Evolutionary conservation across 805 yeast species (phyloP).

Genomic region (Zygosaccharomyces siamensis): DNA sequence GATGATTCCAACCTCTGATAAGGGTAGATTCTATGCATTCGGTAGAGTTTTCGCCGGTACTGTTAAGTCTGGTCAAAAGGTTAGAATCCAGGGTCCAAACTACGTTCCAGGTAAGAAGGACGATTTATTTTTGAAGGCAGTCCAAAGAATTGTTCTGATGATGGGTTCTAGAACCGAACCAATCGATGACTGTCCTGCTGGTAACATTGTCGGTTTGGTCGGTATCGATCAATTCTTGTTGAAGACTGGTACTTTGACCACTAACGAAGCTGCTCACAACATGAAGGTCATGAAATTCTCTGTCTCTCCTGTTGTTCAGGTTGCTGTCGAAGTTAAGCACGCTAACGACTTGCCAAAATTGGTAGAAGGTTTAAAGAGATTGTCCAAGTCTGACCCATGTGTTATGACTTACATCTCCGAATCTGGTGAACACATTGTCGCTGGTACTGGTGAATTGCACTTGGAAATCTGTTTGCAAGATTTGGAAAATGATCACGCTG

Average conservation of each 20-base stretch:
- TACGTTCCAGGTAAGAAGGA: constrained; percentile 98
- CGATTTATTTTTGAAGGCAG: constrained; percentile 92
- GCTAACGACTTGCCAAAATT: constrained; percentile 99
- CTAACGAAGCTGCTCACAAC: constrained; percentile 96
- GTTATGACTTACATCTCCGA: constrained; percentile 81
- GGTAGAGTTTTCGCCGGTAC: constrained; percentile 99
- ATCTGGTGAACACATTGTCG: constrained; percentile 99
- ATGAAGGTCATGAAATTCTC: constrained; percentile 99
- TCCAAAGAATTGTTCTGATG: constrained; percentile 99
- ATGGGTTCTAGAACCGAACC: constrained; percentile 99
- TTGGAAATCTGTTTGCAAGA: constrained; percentile 95
- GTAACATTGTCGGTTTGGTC: constrained; percentile 99
- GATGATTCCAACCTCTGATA: constrained; percentile 99
- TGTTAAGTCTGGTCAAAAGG: constrained; percentile 97
- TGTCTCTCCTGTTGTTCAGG: constrained; percentile 99
- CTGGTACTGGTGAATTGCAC: constrained; percentile 99
- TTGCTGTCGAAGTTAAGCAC: constrained; percentile 99
- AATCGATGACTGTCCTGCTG: constrained; percentile 99
- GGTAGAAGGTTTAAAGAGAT: constrained; percentile 99
- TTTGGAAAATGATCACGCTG: constrained; percentile 98
- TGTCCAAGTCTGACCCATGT: constrained; percentile 99
- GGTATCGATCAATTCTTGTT: constrained; percentile 99
- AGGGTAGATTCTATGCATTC: constrained; percentile 99
- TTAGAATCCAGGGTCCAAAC: constrained; percentile 99
- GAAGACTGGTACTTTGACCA: constrained; percentile 98